Base-by-base conservation (phyloP, 2,329 filamentous ascomycete species). In the Daldinia sp. region DNA sequence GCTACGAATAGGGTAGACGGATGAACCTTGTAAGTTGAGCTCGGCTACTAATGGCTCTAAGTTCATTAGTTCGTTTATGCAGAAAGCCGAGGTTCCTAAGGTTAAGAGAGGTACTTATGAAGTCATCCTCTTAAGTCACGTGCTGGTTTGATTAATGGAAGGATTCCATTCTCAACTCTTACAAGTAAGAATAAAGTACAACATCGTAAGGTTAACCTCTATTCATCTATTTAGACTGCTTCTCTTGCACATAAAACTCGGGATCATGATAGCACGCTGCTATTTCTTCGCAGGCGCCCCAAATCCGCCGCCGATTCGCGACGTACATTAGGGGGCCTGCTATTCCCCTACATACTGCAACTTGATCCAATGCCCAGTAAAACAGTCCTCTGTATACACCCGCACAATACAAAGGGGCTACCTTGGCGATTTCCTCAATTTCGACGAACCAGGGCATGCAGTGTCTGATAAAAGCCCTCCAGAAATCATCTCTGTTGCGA, bases 41-140 rank as follows among this genome's bases (percentile, higher is more conserved):
- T 68, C 61, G 65, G 65, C 53, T 68, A 68, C 33, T 41, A 65
- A 48, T 61, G 61, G 65, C 28, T 68, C 35, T 60, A 59, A 15
- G 3, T 37, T 20, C 33, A 10, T 35, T 9, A 28, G 37, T 26
- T n/a, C 28, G 39, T 26, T 58, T 58, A 54, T 4, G 42, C 28
- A 46, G 33, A 35, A 50, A 50, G 33, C 33, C 41, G 46, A 56
- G 50, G 37, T 56, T 60, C 51, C 28, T 7, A 12, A 37, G 12
- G 35, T 6, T 18, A 42, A 42, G 7, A 5, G 18, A 46, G 6
- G 42, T 46, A 48, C 10, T 3, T 56, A 67, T 64, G 65, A 67
- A 67, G 60, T 64, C 60, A 67, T 64, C 15, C 15, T 23, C n/a
- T 28, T 2, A 37, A n/a, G 23, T 68, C 60, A 68, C 65, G 65